Evolutionary conservation across 23 red algal genomes (phyloP).

Genomic region (Gracilaria vermiculophylla): DNA sequence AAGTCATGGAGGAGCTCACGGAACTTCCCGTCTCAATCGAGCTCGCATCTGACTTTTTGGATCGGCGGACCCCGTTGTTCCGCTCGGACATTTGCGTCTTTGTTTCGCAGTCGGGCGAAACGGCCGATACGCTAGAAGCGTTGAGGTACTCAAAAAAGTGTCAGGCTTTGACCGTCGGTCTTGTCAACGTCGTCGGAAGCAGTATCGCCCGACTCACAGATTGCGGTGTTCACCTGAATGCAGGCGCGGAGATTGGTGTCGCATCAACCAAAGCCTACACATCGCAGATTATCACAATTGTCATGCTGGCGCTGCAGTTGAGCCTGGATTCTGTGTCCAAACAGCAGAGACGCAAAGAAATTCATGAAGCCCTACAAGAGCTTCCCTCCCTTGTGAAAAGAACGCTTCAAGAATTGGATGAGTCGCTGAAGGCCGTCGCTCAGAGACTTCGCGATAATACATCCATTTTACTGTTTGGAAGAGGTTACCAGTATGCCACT

Average conservation of each 20-base stretch:
- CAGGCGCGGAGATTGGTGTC: constrained; percentile 95
- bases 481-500: constrained; percentile 97
- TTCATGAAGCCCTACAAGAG: constrained; percentile 67
- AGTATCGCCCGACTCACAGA: constrained; percentile 90
- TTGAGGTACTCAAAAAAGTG: constrained; percentile 79
- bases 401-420: constrained; percentile 67
- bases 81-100: constrained; percentile 92
- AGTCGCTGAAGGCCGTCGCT: constrained; percentile 37
- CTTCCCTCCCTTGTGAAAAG: constrained; percentile 62
- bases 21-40: constrained; percentile 95
- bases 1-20: constrained; percentile 93
- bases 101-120: constrained; percentile 95
- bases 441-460: constrained; percentile 54
- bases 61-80: constrained; percentile 85
- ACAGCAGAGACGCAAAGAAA: constrained; percentile 63
- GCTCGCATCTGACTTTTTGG: constrained; percentile 94
- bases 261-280: constrained; percentile 98
- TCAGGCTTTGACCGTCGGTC: constrained; percentile 84
- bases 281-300: constrained; percentile 91
- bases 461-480: constrained; percentile 86
- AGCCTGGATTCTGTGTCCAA: constrained; percentile 81
- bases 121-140: constrained; percentile 93
- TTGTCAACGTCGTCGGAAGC: constrained; percentile 96
- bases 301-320: constrained; percentile 88
- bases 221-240: constrained; percentile 96